Evolutionary conservation across 257 asterid species (phyloP).

Genomic region (Primulina eburnea): DNA sequence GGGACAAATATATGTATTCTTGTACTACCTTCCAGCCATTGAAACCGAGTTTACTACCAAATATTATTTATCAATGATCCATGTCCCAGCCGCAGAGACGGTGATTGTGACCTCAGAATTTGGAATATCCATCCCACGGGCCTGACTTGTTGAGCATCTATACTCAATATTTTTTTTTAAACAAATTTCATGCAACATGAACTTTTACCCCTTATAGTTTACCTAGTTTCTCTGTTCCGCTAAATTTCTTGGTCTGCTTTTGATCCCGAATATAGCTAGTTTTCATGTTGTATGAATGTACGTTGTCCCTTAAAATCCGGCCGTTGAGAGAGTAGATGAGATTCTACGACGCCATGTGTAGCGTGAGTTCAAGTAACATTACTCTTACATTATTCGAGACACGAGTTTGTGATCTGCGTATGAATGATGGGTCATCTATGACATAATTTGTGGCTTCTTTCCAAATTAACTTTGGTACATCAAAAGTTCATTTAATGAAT

Average conservation of each 20-base stretch:
- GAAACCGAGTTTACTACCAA: not conserved
- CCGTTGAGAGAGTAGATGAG: too few relatives aligned
- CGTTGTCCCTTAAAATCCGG: too few relatives aligned
- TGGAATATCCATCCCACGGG: not conserved
- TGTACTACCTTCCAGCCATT: slow-evolving; percentile 24
- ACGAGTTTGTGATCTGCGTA: not conserved
- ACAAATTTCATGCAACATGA: not conserved
- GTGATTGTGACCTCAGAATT: slow-evolving; percentile 14
- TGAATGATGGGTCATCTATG: not conserved
- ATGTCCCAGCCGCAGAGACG: not conserved
- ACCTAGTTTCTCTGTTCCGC: too few relatives aligned
- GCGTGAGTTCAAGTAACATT: too few relatives aligned
- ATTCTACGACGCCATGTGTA: too few relatives aligned
- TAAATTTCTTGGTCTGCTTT: too few relatives aligned
- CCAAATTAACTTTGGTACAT: not conserved
- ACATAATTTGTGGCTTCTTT: not conserved
- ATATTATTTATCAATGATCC: not conserved
- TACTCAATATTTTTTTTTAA: not conserved
- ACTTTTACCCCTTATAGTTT: too few relatives aligned
- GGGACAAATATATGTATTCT: slow-evolving; percentile 18
- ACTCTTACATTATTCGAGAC: not conserved
- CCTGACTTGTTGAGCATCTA: not conserved
- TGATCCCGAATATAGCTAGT: too few relatives aligned
- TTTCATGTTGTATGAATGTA: too few relatives aligned
- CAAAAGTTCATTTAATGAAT: not conserved